Percentiles rank a stretch among this genome's conserved stretches.
phyloP scores from a whole-genome alignment of 768 basidiomycete genomes.

The Suillus clintonianus region DNA sequence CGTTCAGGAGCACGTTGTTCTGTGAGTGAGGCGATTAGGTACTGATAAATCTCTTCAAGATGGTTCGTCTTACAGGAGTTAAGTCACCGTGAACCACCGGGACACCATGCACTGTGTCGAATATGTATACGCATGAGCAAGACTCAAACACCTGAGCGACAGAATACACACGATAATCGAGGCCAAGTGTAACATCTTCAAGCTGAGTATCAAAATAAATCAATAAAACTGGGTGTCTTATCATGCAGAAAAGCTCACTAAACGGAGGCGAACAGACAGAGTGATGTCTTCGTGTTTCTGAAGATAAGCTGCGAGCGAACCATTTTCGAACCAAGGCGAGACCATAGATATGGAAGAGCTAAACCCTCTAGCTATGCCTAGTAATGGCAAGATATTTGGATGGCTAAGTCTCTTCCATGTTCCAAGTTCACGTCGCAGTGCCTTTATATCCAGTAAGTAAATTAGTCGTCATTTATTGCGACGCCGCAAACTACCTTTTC shows the following conservation, averaged over 20 bases:
- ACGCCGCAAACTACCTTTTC: neutral
- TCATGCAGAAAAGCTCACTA: neutral
- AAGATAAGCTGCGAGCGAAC: conserved; percentile 26
- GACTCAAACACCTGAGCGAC: neutral
- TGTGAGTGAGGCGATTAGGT: neutral
- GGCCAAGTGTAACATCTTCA: neutral
- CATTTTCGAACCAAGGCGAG: conserved; percentile 34
- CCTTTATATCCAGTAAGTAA: conserved; percentile 1
- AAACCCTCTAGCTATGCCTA: conserved; percentile 30
- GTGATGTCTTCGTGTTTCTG: neutral
- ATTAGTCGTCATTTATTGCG: neutral
- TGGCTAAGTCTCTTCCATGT: conserved; percentile 21
- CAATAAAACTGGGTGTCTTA: too few relatives aligned
- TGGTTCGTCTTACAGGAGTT: neutral
- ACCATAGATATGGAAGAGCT: conserved; percentile 33
- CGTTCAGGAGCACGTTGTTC: conserved; percentile 46
- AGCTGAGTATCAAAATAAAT: neutral
- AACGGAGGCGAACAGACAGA: neutral
- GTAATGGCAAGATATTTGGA: conserved; percentile 31
- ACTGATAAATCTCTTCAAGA: neutral
- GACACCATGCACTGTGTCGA: neutral
- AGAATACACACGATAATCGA: neutral
- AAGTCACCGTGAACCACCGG: neutral
- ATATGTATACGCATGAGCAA: neutral
- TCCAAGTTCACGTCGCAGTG: conserved; percentile 29